Conservation (phyloP, 1,284 basidiomycete genomes). For the Hemileia vastatrix region DNA sequence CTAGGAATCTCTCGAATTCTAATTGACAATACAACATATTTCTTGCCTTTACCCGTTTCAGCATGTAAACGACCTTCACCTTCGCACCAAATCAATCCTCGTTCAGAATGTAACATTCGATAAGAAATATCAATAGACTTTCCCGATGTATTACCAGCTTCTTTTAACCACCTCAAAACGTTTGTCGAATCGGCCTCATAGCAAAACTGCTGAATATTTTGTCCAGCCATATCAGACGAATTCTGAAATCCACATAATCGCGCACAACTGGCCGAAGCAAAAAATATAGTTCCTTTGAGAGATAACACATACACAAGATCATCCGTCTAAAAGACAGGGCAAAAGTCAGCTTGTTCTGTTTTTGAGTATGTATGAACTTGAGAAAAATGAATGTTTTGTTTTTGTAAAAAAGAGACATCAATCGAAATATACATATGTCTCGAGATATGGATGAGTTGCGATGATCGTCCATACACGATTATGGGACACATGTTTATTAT, state of each 20-base stretch:
- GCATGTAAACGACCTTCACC: conserved; percentile 11
- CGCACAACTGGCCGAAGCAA: conserved; percentile 7
- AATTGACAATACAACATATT: conserved; percentile 7
- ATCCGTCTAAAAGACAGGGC: no score
- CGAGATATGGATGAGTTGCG: no score
- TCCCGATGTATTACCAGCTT: conserved; percentile 6
- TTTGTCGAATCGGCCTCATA: conserved; percentile 7
- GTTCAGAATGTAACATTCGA: neutral
- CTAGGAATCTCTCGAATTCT: neutral
- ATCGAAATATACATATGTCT: no score
- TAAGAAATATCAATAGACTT: conserved; percentile 6
- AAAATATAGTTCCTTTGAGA: conserved; percentile 14
- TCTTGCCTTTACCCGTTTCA: conserved; percentile 12
- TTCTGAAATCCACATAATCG: conserved; percentile 5
- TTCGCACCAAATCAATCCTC: conserved; percentile 6
- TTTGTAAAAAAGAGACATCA: no score
- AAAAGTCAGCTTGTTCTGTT: no score
- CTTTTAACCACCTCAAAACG: conserved; percentile 8
- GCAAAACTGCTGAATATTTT: conserved; percentile 11
- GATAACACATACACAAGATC: conserved; percentile 11
- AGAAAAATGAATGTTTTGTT: no score
- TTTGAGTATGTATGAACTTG: no score
- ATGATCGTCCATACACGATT: no score
- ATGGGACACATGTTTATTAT: no score
- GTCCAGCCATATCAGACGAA: conserved; percentile 6